These are phyloP conservation scores for Thuja plicata DNA, from an alignment of 83 land plant genomes.

Conservation along the genomic window DNA sequence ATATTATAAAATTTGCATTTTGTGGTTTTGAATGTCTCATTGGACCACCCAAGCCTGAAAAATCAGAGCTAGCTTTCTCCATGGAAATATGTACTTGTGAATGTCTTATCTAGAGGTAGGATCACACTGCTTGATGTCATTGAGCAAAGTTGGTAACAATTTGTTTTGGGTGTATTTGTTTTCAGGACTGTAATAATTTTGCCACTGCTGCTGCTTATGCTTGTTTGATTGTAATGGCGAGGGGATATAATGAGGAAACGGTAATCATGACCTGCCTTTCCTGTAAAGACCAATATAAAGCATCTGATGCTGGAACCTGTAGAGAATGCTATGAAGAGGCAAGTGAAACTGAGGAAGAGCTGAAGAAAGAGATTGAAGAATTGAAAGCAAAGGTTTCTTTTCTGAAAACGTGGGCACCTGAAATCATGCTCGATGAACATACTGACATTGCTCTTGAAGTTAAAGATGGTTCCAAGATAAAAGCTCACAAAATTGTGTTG, in stretches of 20 bases:
- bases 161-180: not conserved
- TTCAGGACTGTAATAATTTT: not conserved
- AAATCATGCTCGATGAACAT: constrained; percentile 14
- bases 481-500: constrained; percentile 17
- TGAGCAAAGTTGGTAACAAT: not conserved
- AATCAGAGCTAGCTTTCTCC: not conserved
- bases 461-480: constrained; percentile 13
- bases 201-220: not conserved
- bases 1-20: no score
- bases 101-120: not conserved
- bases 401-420: constrained; percentile 42
- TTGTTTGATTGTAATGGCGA: constrained; percentile 8
- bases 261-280: constrained; percentile 53
- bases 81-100: not conserved
- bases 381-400: constrained; percentile 64
- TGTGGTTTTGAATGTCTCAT: not conserved
- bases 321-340: constrained; percentile 89
- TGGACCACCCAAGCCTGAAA: not conserved
- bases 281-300: constrained; percentile 61
- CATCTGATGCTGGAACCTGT: constrained; percentile 68
- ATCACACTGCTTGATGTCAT: not conserved
- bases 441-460: constrained; percentile 14
- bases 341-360: constrained; percentile 81
- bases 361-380: constrained; percentile 82
- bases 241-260: constrained; percentile 3